A percentile compares a stretch with the other conserved stretches of the same genome.
These are phyloP conservation scores for Dittrichia graveolens DNA, from an alignment of 129 eudicot species.

Conservation along the genomic window DNA sequence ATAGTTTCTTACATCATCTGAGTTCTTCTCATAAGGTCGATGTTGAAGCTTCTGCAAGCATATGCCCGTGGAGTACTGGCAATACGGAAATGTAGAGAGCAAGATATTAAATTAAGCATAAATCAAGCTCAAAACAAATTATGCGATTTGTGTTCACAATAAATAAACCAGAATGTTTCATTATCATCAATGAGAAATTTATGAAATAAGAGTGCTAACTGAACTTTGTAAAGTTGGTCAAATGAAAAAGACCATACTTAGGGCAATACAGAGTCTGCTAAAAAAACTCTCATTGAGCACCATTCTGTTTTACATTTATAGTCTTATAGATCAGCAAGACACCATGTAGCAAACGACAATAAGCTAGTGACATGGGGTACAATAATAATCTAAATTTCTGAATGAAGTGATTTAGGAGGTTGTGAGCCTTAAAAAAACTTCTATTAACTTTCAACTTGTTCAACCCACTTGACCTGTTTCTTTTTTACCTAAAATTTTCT, in stretches of 20 bases:
- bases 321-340: too few species aligned
- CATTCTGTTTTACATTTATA: too few species aligned
- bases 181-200: not conserved
- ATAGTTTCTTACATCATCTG: constrained; percentile 32
- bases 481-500: not conserved
- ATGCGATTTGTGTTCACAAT: not conserved
- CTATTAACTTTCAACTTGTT: not conserved
- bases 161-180: not conserved
- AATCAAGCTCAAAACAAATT: constrained; percentile 5
- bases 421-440: not conserved
- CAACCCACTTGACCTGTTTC: not conserved
- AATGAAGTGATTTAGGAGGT: not conserved
- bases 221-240: too few species aligned
- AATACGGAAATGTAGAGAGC: constrained; percentile 5
- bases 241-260: too few species aligned
- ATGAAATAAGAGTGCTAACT: too few species aligned
- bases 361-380: too few species aligned
- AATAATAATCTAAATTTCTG: too few species aligned
- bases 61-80: constrained; percentile 29
- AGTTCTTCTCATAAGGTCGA: constrained; percentile 20
- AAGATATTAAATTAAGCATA: constrained; percentile 3
- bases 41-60: constrained; percentile 25
- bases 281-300: too few species aligned
- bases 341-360: too few species aligned
- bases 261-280: too few species aligned